Evolutionary conservation across 768 basidiomycete genomes (phyloP).

Genomic region (Plicaturopsis crispa): DNA sequence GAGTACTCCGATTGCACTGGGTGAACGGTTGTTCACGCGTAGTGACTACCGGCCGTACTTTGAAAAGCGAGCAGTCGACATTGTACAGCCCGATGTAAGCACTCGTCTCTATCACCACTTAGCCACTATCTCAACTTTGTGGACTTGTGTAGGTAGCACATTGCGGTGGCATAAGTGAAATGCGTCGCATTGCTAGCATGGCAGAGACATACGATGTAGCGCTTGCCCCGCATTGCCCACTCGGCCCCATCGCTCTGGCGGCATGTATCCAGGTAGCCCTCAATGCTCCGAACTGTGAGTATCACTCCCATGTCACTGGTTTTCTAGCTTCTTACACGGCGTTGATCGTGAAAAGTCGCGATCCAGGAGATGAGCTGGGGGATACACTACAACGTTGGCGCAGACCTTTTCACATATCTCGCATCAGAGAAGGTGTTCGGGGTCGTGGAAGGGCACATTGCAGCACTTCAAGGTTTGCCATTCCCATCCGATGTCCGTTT

Average conservation of each 20-base stretch:
- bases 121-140: not conserved
- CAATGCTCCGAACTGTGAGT: constrained; percentile 51
- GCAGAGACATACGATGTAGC: constrained; percentile 68
- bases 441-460: constrained; percentile 44
- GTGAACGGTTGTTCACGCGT: constrained; percentile 57
- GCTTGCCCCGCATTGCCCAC: constrained; percentile 64
- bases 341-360: constrained; percentile 26
- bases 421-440: constrained; percentile 42
- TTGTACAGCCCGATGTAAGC: constrained; percentile 61
- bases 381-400: constrained; percentile 60
- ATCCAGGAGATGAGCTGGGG: constrained; percentile 66
- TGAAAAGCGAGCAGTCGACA: constrained; percentile 56
- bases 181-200: constrained; percentile 48
- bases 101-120: not conserved
- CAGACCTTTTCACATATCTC: constrained; percentile 59
- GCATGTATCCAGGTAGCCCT: constrained; percentile 61
- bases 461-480: constrained; percentile 30
- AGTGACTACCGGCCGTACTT: constrained; percentile 60
- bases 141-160: constrained; percentile 38
- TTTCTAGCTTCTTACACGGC: not conserved
- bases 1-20: constrained; percentile 46
- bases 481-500: too few relatives aligned
- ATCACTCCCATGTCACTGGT: not conserved
- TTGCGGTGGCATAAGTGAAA: constrained; percentile 47
- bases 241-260: constrained; percentile 66